Evolutionary conservation across 352 stramenopile genomes (phyloP).

Genomic region (Globisporangium yorkense): DNA sequence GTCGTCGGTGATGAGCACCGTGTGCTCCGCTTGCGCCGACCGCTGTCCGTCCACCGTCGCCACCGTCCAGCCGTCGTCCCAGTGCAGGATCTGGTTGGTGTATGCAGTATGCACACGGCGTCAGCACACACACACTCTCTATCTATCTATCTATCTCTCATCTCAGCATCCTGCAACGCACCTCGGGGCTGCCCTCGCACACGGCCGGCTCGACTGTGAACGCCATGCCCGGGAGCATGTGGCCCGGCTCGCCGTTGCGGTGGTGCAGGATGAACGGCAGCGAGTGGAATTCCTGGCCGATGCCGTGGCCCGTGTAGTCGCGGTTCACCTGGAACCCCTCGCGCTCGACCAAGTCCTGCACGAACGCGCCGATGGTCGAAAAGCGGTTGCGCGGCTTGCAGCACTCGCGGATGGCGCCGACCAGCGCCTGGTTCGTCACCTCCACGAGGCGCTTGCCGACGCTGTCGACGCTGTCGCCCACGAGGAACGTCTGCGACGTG

Average conservation of each 20-base stretch:
- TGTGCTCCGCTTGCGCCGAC: slow-evolving; percentile 98
- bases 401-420: slow-evolving; percentile 82
- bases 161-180: slow-evolving; percentile 9
- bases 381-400: slow-evolving; percentile 93
- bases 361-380: slow-evolving; percentile 90
- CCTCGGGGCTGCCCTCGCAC: slow-evolving; percentile 86
- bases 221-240: slow-evolving; percentile 92
- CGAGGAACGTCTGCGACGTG: slow-evolving; percentile 95
- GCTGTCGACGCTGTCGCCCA: slow-evolving; percentile 88
- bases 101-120: not conserved
- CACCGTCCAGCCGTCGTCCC: slow-evolving; percentile 96
- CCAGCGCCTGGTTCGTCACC: slow-evolving; percentile 75
- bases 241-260: slow-evolving; percentile 70
- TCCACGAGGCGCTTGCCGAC: slow-evolving; percentile 85
- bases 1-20: slow-evolving; percentile 93
- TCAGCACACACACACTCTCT: not conserved
- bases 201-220: slow-evolving; percentile 99
- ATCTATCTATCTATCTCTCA: not conserved
- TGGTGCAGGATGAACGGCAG: slow-evolving; percentile 93
- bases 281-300: slow-evolving; percentile 94
- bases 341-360: slow-evolving; percentile 85
- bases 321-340: slow-evolving; percentile 78
- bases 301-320: slow-evolving; percentile 97
- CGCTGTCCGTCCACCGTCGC: slow-evolving; percentile 90
- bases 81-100: slow-evolving; percentile 68